These are phyloP conservation scores for Prosopis cineraria DNA, from an alignment of 306 rosid genomes.

Conservation along the genomic window DNA sequence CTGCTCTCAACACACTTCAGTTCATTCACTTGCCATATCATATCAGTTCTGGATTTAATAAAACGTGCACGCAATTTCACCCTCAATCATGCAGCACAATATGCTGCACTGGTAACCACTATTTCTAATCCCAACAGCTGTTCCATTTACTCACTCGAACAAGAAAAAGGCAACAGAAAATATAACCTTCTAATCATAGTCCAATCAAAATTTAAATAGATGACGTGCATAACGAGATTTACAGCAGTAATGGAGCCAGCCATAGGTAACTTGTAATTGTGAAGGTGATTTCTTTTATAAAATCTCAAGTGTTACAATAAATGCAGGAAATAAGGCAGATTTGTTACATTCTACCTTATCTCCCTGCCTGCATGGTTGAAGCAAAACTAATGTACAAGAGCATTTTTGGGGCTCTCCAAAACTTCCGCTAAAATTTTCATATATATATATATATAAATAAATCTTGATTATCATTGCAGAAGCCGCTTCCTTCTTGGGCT, in stretches of 20 bases:
- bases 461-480: conserved; percentile 26
- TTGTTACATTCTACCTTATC: not conserved
- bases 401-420: conserved; percentile 27
- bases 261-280: not conserved
- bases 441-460: conserved; percentile 30
- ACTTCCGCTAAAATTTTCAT: conserved; percentile 27
- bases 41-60: not conserved
- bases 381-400: conserved; percentile 44
- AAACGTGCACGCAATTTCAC: not conserved
- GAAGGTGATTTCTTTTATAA: conserved; percentile 28
- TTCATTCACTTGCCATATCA: not conserved
- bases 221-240: conserved; percentile 3
- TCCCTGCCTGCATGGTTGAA: not conserved
- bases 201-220: conserved; percentile 26
- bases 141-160: not conserved
- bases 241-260: not conserved
- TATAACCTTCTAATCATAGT: not conserved
- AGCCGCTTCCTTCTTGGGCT: not conserved
- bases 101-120: too few species aligned
- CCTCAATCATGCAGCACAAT: not conserved
- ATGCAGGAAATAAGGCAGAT: conserved; percentile 2
- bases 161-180: not conserved
- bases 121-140: not conserved
- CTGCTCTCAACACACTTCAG: not conserved
- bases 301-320: conserved; percentile 20